These are phyloP conservation scores for Hypholoma fasciculare DNA, from an alignment of 768 basidiomycete species.

Conservation along the genomic window DNA sequence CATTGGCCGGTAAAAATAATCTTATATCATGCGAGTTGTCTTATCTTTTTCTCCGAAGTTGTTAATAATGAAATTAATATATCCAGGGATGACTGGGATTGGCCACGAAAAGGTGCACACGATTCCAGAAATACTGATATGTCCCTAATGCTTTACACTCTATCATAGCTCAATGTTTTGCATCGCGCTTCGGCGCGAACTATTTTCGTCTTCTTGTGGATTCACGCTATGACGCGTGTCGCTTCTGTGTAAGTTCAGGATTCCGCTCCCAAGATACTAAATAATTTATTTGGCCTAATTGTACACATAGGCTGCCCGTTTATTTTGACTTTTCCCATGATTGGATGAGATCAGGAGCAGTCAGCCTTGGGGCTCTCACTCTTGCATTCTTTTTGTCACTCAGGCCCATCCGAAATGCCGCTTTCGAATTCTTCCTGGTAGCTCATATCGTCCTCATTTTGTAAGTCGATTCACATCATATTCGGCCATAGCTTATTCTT, in stretches of 20 bases:
- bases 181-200: slow-evolving; percentile 45
- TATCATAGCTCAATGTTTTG: slow-evolving; percentile 40
- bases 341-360: slow-evolving; percentile 35
- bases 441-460: slow-evolving; percentile 30
- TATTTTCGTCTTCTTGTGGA: slow-evolving; percentile 41
- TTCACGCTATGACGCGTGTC: slow-evolving; percentile 36
- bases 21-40: slow-evolving; percentile 45
- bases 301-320: slow-evolving; percentile 27
- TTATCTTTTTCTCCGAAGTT: background rate
- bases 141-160: background rate
- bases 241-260: slow-evolving; percentile 24
- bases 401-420: slow-evolving; percentile 36
- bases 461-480: slow-evolving; percentile 18
- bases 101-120: slow-evolving; percentile 47
- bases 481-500: slow-evolving; percentile 12
- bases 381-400: slow-evolving; percentile 37
- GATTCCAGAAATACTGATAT: background rate
- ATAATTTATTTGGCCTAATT: background rate
- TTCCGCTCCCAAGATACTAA: background rate
- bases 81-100: slow-evolving; percentile 49
- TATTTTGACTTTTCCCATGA: slow-evolving; percentile 34
- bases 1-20: slow-evolving; percentile 59
- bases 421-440: slow-evolving; percentile 43
- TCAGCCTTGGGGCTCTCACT: slow-evolving; percentile 33
- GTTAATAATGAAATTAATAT: background rate